Evolutionary conservation across 257 asterid species (phyloP).

Genomic region (Salvia splendens): DNA sequence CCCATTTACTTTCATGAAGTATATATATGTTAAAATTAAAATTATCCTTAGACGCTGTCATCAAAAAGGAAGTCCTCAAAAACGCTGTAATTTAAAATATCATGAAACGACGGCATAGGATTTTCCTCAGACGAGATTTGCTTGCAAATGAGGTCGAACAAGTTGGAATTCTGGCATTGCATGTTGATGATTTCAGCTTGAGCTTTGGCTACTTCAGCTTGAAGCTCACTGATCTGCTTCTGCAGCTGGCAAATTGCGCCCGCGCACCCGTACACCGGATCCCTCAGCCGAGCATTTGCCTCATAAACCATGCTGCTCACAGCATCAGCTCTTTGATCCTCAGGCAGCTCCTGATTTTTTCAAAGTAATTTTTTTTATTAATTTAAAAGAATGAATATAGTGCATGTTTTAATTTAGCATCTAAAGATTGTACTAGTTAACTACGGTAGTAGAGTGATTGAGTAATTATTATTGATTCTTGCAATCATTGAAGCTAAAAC

Average conservation of each 20-base stretch:
- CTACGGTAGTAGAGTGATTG: background rate
- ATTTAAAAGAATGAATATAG: too few species aligned
- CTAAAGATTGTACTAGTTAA: too few species aligned
- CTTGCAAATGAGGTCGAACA: constrained; percentile 41
- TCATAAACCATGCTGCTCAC: constrained; percentile 64
- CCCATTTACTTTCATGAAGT: constrained; percentile 10
- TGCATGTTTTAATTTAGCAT: too few species aligned
- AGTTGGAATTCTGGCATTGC: constrained; percentile 47
- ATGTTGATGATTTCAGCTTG: constrained; percentile 50
- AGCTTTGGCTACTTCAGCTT: constrained; percentile 52
- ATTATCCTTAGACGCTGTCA: too few species aligned
- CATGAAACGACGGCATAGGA: constrained; percentile 24
- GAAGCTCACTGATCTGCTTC: constrained; percentile 50
- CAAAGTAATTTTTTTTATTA: too few species aligned
- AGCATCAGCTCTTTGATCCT: constrained; percentile 52
- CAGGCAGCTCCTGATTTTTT: constrained; percentile 45
- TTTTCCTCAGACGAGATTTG: constrained; percentile 24
- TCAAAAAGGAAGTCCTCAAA: too few species aligned
- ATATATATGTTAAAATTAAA: constrained; percentile 15
- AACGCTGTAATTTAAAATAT: too few species aligned
- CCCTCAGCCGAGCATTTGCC: constrained; percentile 56
- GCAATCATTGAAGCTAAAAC: too few species aligned
- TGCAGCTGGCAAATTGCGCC: constrained; percentile 57
- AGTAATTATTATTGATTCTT: background rate
- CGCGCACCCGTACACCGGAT: constrained; percentile 55